Conservation (phyloP, 495 filamentous ascomycete species). For the Aspergillus avenaceus region DNA sequence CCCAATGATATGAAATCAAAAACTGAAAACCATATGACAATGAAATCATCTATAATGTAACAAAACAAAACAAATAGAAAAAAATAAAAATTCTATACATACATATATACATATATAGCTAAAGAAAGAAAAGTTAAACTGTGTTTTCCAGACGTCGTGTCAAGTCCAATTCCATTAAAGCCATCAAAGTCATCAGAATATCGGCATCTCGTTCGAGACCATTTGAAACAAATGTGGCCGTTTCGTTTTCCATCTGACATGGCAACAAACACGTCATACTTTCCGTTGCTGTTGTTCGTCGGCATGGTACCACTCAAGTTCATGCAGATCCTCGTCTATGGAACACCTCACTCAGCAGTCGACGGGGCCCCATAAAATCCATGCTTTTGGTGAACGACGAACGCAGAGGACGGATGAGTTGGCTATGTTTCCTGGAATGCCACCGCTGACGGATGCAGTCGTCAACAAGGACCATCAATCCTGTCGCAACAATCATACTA, state of each 20-base stretch:
- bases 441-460: conserved; percentile 84
- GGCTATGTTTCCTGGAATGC: conserved; percentile 60
- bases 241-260: background rate
- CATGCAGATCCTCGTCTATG: conserved; percentile 49
- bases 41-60: too few relatives aligned
- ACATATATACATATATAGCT: background rate
- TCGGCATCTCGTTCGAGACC: background rate
- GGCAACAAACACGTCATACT: background rate
- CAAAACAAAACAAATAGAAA: background rate
- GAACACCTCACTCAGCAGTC: conserved; percentile 77
- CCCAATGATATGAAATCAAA: conserved; percentile 1
- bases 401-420: conserved; percentile 51
- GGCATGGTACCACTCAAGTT: conserved; percentile 6
- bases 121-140: conserved; percentile 3
- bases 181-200: background rate
- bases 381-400: conserved; percentile 55
- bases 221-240: background rate
- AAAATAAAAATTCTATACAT: background rate
- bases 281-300: background rate
- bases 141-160: background rate
- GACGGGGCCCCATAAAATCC: conserved; percentile 65
- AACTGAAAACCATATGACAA: conserved; percentile 1
- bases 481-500: conserved; percentile 86
- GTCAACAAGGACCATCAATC: conserved; percentile 84
- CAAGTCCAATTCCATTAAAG: background rate